Percentiles rank a stretch among this genome's conserved stretches.
Evolutionary conservation across 1,139 yeast genomes (phyloP).

Genomic region (Williopsis jadinii): DNA sequence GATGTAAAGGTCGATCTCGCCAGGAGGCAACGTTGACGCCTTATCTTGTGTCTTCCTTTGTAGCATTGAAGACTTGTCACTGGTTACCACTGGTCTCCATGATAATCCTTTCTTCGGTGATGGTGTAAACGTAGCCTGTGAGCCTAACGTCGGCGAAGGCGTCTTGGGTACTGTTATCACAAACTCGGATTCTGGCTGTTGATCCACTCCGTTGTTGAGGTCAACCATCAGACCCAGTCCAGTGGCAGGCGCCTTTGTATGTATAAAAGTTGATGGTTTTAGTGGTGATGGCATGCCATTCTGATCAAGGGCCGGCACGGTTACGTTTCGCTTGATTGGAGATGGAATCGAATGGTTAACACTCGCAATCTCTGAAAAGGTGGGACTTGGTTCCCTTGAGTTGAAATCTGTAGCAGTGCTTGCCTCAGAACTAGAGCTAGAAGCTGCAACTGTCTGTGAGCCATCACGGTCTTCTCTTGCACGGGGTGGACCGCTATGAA

Average conservation of each 20-base stretch:
- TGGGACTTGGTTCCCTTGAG: conserved; percentile 12
- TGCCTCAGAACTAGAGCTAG: conserved; percentile 5
- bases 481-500: no score
- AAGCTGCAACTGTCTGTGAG: conserved; percentile 5
- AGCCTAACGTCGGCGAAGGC: conserved; percentile 29
- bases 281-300: conserved; percentile 5
- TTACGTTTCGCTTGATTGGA: no score
- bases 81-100: conserved; percentile 16
- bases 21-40: conserved; percentile 78
- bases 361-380: neutral
- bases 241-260: conserved; percentile 3
- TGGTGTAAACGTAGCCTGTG: conserved; percentile 25
- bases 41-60: conserved; percentile 28
- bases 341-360: no score
- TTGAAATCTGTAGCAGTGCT: conserved; percentile 4
- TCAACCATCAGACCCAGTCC: conserved; percentile 6
- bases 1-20: conserved; percentile 80
- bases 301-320: no score
- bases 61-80: conserved; percentile 4
- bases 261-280: conserved; percentile 8
- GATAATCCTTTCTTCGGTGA: conserved; percentile 12
- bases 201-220: conserved; percentile 1
- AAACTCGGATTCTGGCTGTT: conserved; percentile 1
- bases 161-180: conserved; percentile 20
- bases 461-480: neutral